Base-by-base conservation (phyloP, 768 basidiomycete species). In the Leucogyrophana mollusca region DNA sequence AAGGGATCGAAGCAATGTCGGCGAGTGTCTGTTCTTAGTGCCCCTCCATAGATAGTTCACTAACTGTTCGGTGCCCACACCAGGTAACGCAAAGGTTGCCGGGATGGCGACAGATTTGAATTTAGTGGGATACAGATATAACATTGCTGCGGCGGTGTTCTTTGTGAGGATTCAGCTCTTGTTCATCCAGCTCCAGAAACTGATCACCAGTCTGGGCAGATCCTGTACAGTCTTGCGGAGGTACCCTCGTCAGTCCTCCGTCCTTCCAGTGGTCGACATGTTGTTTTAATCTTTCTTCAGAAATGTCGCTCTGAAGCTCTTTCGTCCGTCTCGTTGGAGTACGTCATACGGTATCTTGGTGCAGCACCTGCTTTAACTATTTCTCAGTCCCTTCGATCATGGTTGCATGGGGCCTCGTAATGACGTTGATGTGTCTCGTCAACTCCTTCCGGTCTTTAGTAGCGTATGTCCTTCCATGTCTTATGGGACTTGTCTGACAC, bases 1-100 rank as follows among this genome's bases (percentile, higher is more conserved):
- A 39, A 72, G 71, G 18, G 76, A 76, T 55, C 69, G 76, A 16
- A 59, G 71, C 37, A 77, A 75, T 55, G 58, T 77, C 35, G 76
- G 74, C 46, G 56, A 63, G 64, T 62, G 34, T 22, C n/a, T 24
- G 21, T 47, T 24, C 7, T 24, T 23, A 7, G 0, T 44, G 11
- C 22, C 13, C 17, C 20, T 17, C 7, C 34, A 18, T 34, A 32
- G 33, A 22, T 36, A 16, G 18, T 18, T 36, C 10, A 17, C 36
- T 13, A 30, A 34, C n/a, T n/a, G n/a, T 43, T 16, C 11, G 23
- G 11, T 21, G n/a, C 34, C 17, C 11, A 25, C 18, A n/a, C 5
- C 23, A 73, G 72, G 72, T 38, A 73, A 73, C 52, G 71, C 72
- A 0, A 62, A 60, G 57, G 66, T 79, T 20, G 75, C 76, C 7